Percentiles rank a stretch among this genome's conserved stretches.
Conservation (phyloP, 495 filamentous ascomycete genomes). For the Aspergillus campestris region DNA sequence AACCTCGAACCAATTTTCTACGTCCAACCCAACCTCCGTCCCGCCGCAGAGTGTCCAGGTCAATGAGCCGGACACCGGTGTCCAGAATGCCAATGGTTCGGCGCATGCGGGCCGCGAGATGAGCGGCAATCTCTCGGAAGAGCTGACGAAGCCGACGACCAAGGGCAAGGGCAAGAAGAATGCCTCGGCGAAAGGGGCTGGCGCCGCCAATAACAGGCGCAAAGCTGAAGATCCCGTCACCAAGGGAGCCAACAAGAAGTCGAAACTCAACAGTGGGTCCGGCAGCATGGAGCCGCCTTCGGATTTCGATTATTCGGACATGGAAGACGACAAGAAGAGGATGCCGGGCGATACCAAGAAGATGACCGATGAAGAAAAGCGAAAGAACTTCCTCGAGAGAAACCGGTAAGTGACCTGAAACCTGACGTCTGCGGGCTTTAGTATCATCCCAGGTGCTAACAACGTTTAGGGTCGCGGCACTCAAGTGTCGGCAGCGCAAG, state of each 20-base stretch:
- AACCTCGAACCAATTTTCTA: conserved; percentile 43
- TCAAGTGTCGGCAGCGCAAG: conserved; percentile 97
- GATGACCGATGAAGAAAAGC: conserved; percentile 98
- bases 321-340: conserved; percentile 46
- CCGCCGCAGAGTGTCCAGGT: conserved; percentile 27
- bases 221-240: conserved; percentile 69
- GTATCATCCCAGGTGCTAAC: conserved; percentile 10
- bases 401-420: conserved; percentile 63
- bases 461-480: conserved; percentile 73
- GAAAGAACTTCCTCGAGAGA: conserved; percentile 93
- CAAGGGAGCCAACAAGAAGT: conserved; percentile 65
- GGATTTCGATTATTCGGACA: conserved; percentile 47
- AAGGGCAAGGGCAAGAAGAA: conserved; percentile 66
- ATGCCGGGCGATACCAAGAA: conserved; percentile 51
- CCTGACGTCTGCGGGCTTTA: background rate
- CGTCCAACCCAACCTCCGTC: conserved; percentile 38
- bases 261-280: conserved; percentile 49
- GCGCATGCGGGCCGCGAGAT: conserved; percentile 44
- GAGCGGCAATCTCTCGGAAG: conserved; percentile 64
- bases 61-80: conserved; percentile 28
- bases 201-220: conserved; percentile 52
- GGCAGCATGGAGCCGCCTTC: conserved; percentile 43
- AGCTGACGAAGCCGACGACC: conserved; percentile 52
- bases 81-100: conserved; percentile 27
- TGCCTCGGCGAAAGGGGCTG: conserved; percentile 33